Conservation (phyloP, 805 yeast genomes). For the Metschnikowia shivogae region DNA sequence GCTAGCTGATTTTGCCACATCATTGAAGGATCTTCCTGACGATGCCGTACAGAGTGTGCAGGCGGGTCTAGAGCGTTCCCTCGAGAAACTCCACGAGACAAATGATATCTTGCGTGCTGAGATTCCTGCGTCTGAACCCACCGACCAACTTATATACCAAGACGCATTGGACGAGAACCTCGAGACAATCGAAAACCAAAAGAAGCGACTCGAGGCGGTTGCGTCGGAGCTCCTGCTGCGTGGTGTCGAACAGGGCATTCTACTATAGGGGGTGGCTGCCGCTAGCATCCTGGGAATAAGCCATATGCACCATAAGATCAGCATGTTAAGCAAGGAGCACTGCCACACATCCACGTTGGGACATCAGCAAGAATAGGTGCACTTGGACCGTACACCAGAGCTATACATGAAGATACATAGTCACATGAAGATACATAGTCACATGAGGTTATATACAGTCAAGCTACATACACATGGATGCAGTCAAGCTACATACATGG, state of each 20-base stretch:
- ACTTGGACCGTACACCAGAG: no score
- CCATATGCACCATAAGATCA: no score
- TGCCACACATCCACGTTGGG: no score
- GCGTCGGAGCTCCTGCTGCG: constrained; percentile 47
- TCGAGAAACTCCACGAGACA: constrained; percentile 43
- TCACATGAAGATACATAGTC: no score
- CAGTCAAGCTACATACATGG: no score
- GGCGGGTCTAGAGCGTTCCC: constrained; percentile 23
- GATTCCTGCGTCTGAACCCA: constrained; percentile 28
- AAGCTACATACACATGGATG: no score
- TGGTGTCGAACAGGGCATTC: constrained; percentile 17
- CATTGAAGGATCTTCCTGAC: constrained; percentile 51
- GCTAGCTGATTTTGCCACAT: constrained; percentile 42
- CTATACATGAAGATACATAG: no score
- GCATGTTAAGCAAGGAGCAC: no score
- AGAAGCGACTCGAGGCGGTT: constrained; percentile 41
- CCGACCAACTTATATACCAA: constrained; percentile 47
- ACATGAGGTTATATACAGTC: no score
- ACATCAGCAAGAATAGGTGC: no score
- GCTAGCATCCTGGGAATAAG: no score
- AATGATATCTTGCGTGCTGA: constrained; percentile 46
- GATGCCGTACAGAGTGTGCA: constrained; percentile 23
- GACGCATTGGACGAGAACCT: constrained; percentile 58
- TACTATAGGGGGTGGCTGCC: constrained; percentile 2
- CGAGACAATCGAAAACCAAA: constrained; percentile 49